Conservation (phyloP, 768 basidiomycete genomes). For the Panus rudis region DNA sequence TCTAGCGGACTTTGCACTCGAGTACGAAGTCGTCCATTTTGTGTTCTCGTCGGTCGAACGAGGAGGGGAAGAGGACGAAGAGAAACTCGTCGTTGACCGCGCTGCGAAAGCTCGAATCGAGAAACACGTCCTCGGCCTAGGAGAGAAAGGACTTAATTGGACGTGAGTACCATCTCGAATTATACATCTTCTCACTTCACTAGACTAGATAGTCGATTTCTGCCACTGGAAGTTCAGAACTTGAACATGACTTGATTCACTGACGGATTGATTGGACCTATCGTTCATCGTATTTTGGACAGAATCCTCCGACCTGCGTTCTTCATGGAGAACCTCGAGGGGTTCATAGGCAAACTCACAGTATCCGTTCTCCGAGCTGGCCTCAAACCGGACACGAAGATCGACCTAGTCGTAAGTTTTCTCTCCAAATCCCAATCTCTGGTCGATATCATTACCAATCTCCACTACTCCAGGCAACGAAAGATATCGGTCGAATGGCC, state of each 20-base stretch:
- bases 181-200: background rate
- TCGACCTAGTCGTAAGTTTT: conserved; percentile 29
- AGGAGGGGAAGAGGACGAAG: conserved; percentile 30
- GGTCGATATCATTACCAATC: background rate
- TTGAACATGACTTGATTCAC: background rate
- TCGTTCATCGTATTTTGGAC: background rate
- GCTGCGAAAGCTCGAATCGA: conserved; percentile 34
- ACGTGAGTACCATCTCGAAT: conserved; percentile 24
- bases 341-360: conserved; percentile 30
- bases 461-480: conserved; percentile 7
- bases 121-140: conserved; percentile 26
- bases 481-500: conserved; percentile 13
- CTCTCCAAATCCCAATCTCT: background rate
- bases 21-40: conserved; percentile 28
- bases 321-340: conserved; percentile 39
- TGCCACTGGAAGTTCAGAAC: too few species aligned
- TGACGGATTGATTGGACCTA: background rate
- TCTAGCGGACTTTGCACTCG: conserved; percentile 30
- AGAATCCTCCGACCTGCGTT: conserved; percentile 36
- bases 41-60: conserved; percentile 34
- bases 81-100: conserved; percentile 19
- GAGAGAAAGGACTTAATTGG: conserved; percentile 28
- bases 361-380: conserved; percentile 27
- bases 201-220: too few species aligned
- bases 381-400: conserved; percentile 25